Base-by-base conservation (phyloP, 306 rosid species). In the Vigna nakashimae region DNA sequence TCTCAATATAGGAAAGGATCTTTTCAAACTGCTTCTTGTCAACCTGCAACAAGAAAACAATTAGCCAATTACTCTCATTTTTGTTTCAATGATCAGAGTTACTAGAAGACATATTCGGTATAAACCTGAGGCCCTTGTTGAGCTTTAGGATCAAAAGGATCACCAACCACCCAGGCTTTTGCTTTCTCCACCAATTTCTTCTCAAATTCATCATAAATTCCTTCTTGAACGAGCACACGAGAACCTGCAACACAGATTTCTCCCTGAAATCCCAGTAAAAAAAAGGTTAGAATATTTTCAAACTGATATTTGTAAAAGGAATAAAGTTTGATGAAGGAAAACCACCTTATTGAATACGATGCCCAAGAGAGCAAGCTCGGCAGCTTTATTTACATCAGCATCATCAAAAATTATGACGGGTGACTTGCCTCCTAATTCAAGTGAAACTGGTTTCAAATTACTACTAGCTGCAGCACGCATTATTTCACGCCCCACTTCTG, bases 371-470 rank as follows among this genome's bases (percentile, higher is more conserved):
- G 98, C 97, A 66, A 94, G 90, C 0, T 83, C 88, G 36, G 85
- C 73, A 65, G 98, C 98, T 84, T 82, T 85, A 22, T 90, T 74
- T 0, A 88, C 26, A 80, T 92, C 92, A 70, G 94, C 97, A 71
- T 94, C 98, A 16, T 94, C 94, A 70, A 94, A 92, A 17, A 94
- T 77, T 13, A 94, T 1, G 22, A 92, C 76, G 13, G 98, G 98
- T 18, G 98, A 94, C 76, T 94, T 94, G 68, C 97, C 98, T 75
- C 97, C 97, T 83, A 94, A 80, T 79, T 94, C 98, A 55, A 94
- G 91, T 46, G 94, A 90, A 28, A 90, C 89, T 18, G 83, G 55
- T 80, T 94, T 94, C 85, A 94, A 77, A 70, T 94, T 94, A 81
- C 98, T 94, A 51, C 7, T 83, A 36, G 96, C 96, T 48, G 98